Percentiles rank a stretch among this genome's conserved stretches.
Conservation (phyloP, 2,329 filamentous ascomycete genomes). For the Aschersonia sp. region DNA sequence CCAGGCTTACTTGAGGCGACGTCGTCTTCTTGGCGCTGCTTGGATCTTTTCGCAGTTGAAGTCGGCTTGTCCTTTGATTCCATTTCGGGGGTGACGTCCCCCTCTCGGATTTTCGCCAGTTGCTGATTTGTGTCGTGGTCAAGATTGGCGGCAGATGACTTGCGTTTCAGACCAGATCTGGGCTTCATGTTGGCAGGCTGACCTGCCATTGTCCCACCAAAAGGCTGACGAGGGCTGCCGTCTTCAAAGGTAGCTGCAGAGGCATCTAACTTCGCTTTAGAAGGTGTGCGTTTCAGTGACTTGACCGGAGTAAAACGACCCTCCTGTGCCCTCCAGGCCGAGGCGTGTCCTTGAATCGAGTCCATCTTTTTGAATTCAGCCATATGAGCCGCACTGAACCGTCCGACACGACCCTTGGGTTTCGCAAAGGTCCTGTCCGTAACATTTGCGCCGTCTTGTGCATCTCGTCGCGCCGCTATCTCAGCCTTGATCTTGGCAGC, state of each 20-base stretch:
- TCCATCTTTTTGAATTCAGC: slow-evolving; percentile 95
- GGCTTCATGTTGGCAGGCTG: slow-evolving; percentile 6
- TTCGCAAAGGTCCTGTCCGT: slow-evolving; percentile 58
- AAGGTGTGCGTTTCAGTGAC: slow-evolving; percentile 25
- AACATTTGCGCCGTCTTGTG: slow-evolving; percentile 26
- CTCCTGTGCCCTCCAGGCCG: slow-evolving; percentile 52
- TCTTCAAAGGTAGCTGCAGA: slow-evolving; percentile 13
- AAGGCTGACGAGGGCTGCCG: too few relatives aligned
- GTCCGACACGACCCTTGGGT: slow-evolving; percentile 60
- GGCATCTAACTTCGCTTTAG: slow-evolving; percentile 27
- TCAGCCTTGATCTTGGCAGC: slow-evolving; percentile 56
- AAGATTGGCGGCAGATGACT: slow-evolving; percentile 17
- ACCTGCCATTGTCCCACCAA: neutral
- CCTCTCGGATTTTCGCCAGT: neutral
- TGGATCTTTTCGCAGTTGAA: slow-evolving; percentile 52
- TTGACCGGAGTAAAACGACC: slow-evolving; percentile 35
- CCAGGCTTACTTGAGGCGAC: slow-evolving; percentile 28
- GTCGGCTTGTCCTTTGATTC: neutral
- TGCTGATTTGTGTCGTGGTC: slow-evolving; percentile 8
- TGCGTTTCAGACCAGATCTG: slow-evolving; percentile 20
- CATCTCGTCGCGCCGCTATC: slow-evolving; percentile 46
- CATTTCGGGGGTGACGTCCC: too few relatives aligned
- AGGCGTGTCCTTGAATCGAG: slow-evolving; percentile 78
- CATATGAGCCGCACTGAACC: slow-evolving; percentile 78
- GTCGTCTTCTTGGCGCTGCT: slow-evolving; percentile 54